Conservation (phyloP, 176 grass and related monocot genomes). For the Triticum monococcum region DNA sequence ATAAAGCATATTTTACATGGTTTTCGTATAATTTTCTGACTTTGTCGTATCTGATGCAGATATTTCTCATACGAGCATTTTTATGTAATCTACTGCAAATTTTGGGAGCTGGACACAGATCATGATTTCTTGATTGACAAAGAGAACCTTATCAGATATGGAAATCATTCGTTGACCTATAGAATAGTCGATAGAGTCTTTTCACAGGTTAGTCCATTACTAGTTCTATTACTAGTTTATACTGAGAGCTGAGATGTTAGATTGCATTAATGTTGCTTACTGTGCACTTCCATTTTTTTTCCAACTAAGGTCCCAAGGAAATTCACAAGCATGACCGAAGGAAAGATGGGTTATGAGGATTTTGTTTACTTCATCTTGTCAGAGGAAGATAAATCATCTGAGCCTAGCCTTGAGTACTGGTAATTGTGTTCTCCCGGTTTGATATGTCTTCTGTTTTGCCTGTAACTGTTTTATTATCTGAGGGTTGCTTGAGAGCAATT, state of each 20-base stretch:
- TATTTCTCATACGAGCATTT: conserved; percentile 99
- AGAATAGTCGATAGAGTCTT: conserved; percentile 98
- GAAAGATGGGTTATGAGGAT: conserved; percentile 99
- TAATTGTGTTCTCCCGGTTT: conserved; percentile 35
- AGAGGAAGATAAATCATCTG: conserved; percentile 97
- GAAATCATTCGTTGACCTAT: conserved; percentile 95
- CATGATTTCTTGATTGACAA: conserved; percentile 99
- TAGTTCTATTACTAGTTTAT: conserved; percentile 14
- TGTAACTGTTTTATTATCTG: not conserved
- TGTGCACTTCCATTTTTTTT: conserved; percentile 7
- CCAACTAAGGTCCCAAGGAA: conserved; percentile 75
- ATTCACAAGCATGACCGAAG: conserved; percentile 89
- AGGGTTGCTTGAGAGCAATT: conserved; percentile 5
- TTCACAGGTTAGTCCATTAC: conserved; percentile 70
- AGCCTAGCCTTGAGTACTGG: conserved; percentile 99
- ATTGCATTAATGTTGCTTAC: conserved; percentile 23
- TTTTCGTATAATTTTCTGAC: not conserved
- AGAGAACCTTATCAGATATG: conserved; percentile 99
- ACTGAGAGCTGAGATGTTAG: not conserved
- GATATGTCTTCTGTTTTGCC: conserved; percentile 28
- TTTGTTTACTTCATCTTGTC: conserved; percentile 99
- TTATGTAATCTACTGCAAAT: conserved; percentile 99
- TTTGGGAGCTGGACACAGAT: conserved; percentile 99
- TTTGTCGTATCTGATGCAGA: conserved; percentile 50
- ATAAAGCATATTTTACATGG: not conserved